Base-by-base conservation (phyloP, 176 grass and related monocot species). In the Triticum monococcum region DNA sequence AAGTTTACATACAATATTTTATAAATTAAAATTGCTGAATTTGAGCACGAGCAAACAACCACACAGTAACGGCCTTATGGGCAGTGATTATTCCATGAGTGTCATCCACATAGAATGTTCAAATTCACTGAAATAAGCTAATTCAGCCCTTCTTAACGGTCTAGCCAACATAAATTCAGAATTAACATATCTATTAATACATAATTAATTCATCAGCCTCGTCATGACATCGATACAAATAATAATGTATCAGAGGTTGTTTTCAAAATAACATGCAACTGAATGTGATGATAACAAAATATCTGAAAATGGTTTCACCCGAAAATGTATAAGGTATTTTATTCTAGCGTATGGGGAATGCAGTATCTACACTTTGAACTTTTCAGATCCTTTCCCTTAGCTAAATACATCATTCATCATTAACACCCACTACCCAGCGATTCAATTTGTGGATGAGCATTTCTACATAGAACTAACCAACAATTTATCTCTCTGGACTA, bases 401-500 rank as follows among this genome's bases (percentile, higher is more conserved):
- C 20, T 33, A 23, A 59, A 90, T 12, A 67, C n/a, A 38, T 16
- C 82, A 70, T 40, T 17, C 54, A 65, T 73, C 38, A 79, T 81
- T 13, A n/a, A 26, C 46, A 46, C 17, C 13, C 30, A 76, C 10
- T 64, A 36, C 3, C 16, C 69, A 76, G 45, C 75, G 26, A 77
- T 36, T 25, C 60, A 56, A 69, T 54, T 14, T 24, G 28, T 75
- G 14, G 20, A 28, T 41, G 17, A 81, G 23, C 30, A 86, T 64
- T 72, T 78, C 67, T 80, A 68, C 24, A 64, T 43, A 18, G 59
- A 57, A 64, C 18, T 72, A 78, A 64, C 25, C 2, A 25, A 54
- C 41, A 22, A 18, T 32, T 68, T 63, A 26, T n/a, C 54, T 83
- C 48, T 36, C 28, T 24, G 18, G 31, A 46, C 18, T 60, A 67